These are phyloP conservation scores for Colletotrichum godetiae DNA, from an alignment of 2,329 filamentous ascomycete species.

Conservation along the genomic window DNA sequence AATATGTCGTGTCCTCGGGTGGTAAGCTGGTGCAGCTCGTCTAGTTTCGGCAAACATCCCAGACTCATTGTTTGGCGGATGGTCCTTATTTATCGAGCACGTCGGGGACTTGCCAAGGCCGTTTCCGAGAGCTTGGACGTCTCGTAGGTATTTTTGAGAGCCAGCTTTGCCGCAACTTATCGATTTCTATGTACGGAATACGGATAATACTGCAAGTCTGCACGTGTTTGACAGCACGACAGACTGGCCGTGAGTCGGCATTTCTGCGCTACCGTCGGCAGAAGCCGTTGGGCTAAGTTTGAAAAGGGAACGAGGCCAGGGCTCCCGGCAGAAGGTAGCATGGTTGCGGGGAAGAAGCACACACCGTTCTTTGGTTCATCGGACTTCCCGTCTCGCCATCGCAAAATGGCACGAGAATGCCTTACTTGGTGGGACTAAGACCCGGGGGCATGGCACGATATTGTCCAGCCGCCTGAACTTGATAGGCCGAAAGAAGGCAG, in stretches of 20 bases:
- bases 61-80: neutral
- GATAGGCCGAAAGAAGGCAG: conserved; percentile 9
- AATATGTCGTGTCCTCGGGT: neutral
- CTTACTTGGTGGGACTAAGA: conserved; percentile 18
- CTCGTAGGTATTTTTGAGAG: neutral
- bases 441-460: conserved; percentile 24
- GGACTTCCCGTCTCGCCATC: conserved; percentile 13
- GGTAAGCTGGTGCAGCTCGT: neutral
- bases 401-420: conserved; percentile 19
- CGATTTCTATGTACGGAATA: neutral
- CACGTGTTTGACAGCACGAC: neutral
- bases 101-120: neutral
- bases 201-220: too few species aligned
- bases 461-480: conserved; percentile 1
- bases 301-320: conserved; percentile 3
- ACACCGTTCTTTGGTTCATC: conserved; percentile 24
- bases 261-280: conserved; percentile 9
- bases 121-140: neutral
- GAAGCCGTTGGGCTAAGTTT: conserved; percentile 10
- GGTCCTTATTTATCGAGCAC: neutral
- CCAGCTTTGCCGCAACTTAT: neutral
- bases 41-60: neutral
- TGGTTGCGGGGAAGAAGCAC: conserved; percentile 16
- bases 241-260: neutral
- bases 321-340: conserved; percentile 16